phyloP scores from a whole-genome alignment of 495 filamentous ascomycete species.

The Neurospora pannonica region DNA sequence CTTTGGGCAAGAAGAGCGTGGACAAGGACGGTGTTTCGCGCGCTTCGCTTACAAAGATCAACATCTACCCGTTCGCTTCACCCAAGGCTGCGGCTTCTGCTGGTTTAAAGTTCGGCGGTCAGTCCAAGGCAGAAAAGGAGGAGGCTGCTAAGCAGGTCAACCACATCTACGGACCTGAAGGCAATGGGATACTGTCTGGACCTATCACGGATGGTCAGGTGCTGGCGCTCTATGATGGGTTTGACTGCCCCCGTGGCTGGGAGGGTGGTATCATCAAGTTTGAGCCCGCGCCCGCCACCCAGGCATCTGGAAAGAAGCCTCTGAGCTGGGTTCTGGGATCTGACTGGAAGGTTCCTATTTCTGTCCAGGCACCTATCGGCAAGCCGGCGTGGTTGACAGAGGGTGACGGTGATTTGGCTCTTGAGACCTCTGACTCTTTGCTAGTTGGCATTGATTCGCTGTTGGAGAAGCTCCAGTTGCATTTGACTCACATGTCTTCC shows the following conservation, averaged over 20 bases:
- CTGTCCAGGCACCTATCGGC: constrained; percentile 60
- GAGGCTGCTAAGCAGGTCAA: constrained; percentile 50
- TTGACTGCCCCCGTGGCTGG: constrained; percentile 41
- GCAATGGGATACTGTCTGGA: constrained; percentile 63
- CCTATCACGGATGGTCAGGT: constrained; percentile 84
- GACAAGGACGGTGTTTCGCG: constrained; percentile 20
- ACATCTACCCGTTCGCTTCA: constrained; percentile 66
- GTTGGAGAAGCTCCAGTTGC: constrained; percentile 56
- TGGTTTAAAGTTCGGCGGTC: constrained; percentile 80
- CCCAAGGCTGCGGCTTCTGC: constrained; percentile 42
- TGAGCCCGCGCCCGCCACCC: constrained; percentile 42
- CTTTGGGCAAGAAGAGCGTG: constrained; percentile 21
- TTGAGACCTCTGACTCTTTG: constrained; percentile 41
- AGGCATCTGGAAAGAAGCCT: constrained; percentile 39
- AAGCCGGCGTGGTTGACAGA: constrained; percentile 44
- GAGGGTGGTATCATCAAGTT: constrained; percentile 72
- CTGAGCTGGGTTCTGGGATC: constrained; percentile 68
- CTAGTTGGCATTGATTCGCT: constrained; percentile 80
- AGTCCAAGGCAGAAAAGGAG: constrained; percentile 66
- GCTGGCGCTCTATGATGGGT: constrained; percentile 38
- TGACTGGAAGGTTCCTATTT: constrained; percentile 60
- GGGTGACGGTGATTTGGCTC: constrained; percentile 39
- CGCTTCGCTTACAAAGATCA: constrained; percentile 44
- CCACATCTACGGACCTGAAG: constrained; percentile 44
- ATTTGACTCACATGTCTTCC: constrained; percentile 76